Evolutionary conservation across 192 early-diverging fungal genomes (phyloP).

Genomic region (Backusella macrospora): DNA sequence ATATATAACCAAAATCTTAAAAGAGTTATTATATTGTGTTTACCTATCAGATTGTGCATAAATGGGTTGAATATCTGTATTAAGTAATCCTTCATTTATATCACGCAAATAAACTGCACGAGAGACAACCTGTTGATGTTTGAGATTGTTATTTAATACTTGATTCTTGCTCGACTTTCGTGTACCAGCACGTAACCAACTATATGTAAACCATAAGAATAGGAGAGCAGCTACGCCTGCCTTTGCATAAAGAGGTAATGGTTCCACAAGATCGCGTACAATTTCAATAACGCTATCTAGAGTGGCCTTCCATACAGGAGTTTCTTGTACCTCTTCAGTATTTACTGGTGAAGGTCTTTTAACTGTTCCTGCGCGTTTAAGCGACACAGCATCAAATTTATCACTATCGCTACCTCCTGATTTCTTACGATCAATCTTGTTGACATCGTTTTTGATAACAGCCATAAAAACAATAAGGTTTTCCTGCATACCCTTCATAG

Average conservation of each 20-base stretch:
- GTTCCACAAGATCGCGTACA: background rate
- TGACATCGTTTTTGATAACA: constrained; percentile 52
- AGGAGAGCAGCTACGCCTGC: constrained; percentile 9
- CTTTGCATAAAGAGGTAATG: constrained; percentile 56
- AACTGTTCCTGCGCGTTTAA: background rate
- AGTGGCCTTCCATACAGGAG: background rate
- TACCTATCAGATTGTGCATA: constrained; percentile 24
- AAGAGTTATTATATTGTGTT: background rate
- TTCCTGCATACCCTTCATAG: constrained; percentile 61
- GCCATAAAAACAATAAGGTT: constrained; percentile 48
- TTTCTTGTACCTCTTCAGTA: background rate
- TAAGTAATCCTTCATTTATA: constrained; percentile 47
- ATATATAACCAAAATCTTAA: background rate
- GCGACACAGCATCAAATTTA: background rate
- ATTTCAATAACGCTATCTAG: background rate
- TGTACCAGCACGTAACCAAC: constrained; percentile 3
- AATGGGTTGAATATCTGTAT: constrained; percentile 15
- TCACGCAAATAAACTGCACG: constrained; percentile 54
- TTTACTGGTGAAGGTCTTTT: constrained; percentile 8
- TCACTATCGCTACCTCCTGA: background rate
- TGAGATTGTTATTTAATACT: background rate
- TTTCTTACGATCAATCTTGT: constrained; percentile 2
- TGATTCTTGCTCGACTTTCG: background rate
- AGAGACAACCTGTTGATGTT: constrained; percentile 29
- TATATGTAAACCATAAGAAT: constrained; percentile 15